A percentile compares a stretch with the other conserved stretches of the same genome.
These are phyloP conservation scores for Sarcocystis neurona DNA, from an alignment of 169 alveolate genomes.

Conservation along the genomic window DNA sequence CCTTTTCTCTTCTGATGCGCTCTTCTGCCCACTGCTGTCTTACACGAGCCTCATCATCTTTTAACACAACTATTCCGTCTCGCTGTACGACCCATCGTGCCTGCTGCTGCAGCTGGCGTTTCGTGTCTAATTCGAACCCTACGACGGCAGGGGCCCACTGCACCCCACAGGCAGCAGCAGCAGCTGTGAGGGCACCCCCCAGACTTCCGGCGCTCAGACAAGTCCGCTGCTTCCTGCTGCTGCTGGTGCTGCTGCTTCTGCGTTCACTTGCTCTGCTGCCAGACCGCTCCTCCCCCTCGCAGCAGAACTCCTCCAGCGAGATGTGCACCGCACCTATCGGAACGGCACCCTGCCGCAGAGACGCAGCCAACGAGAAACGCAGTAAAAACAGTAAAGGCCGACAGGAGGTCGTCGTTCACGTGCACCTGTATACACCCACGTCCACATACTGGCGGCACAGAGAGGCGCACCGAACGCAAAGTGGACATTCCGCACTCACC, in stretches of 20 bases:
- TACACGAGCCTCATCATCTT: slow-evolving; percentile 5
- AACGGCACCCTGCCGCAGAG: slow-evolving; percentile 28
- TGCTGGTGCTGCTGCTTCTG: too few relatives aligned
- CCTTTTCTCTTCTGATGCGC: background rate
- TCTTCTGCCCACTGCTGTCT: background rate
- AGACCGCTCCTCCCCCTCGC: background rate
- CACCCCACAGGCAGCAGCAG: slow-evolving; percentile 14
- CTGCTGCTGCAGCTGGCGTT: too few relatives aligned
- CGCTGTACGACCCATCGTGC: slow-evolving; percentile 8
- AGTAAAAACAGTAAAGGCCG: background rate
- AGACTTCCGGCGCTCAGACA: slow-evolving; percentile 16
- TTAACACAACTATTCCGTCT: slow-evolving; percentile 30
- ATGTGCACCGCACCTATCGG: slow-evolving; percentile 49
- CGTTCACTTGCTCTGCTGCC: too few relatives aligned
- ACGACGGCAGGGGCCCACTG: slow-evolving; percentile 16
- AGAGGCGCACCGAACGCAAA: background rate
- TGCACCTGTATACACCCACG: background rate
- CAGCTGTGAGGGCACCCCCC: slow-evolving; percentile 35
- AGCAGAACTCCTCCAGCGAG: slow-evolving; percentile 14
- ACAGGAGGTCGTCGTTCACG: too few relatives aligned
- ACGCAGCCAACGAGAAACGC: background rate
- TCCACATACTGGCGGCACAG: background rate
- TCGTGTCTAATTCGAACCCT: background rate
- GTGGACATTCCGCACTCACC: too few relatives aligned
- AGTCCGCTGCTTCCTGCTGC: slow-evolving; percentile 9